Evolutionary conservation across 2,329 filamentous ascomycete species (phyloP).

Genomic region (Rugonectria rugulosa): DNA sequence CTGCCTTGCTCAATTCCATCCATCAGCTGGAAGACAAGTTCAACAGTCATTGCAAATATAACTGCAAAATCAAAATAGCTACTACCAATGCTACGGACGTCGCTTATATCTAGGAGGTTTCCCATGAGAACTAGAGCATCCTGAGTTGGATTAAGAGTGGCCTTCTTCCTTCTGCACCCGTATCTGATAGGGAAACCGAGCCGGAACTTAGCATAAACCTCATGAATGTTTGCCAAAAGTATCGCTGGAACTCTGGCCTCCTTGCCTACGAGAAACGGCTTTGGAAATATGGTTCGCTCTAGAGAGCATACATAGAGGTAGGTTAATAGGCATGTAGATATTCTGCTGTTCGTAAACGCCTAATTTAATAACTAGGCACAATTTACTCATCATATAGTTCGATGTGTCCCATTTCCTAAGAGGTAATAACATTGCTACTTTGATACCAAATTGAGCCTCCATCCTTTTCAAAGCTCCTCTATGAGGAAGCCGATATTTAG

Average conservation of each 20-base stretch:
- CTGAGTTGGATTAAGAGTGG: conserved; percentile 49
- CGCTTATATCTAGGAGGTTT: conserved; percentile 74
- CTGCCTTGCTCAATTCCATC: conserved; percentile 52
- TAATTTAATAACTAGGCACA: conserved; percentile 50
- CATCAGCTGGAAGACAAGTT: conserved; percentile 64
- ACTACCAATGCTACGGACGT: conserved; percentile 75
- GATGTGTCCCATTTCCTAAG: conserved; percentile 88
- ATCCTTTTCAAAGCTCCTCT: conserved; percentile 52
- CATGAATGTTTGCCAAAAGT: conserved; percentile 70
- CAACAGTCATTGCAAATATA: conserved; percentile 84
- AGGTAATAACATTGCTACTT: conserved; percentile 76
- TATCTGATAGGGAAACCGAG: conserved; percentile 4
- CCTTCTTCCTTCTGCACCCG: background rate
- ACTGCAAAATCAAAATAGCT: conserved; percentile 80
- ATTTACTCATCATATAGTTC: conserved; percentile 72
- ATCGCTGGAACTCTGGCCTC: conserved; percentile 82
- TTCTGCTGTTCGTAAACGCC: conserved; percentile 1
- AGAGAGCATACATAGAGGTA: conserved; percentile 67
- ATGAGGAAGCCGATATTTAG: conserved; percentile 56
- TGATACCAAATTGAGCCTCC: conserved; percentile 52
- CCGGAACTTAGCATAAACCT: conserved; percentile 4
- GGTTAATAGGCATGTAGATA: conserved; percentile 39
- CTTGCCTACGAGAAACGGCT: conserved; percentile 83
- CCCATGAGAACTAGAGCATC: conserved; percentile 78
- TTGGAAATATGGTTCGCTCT: conserved; percentile 65